Evolutionary conservation across 1,284 basidiomycete species (phyloP), one percentile per base, ranked within the genome.

Genomic region (Fomitopsis palustris): DNA sequence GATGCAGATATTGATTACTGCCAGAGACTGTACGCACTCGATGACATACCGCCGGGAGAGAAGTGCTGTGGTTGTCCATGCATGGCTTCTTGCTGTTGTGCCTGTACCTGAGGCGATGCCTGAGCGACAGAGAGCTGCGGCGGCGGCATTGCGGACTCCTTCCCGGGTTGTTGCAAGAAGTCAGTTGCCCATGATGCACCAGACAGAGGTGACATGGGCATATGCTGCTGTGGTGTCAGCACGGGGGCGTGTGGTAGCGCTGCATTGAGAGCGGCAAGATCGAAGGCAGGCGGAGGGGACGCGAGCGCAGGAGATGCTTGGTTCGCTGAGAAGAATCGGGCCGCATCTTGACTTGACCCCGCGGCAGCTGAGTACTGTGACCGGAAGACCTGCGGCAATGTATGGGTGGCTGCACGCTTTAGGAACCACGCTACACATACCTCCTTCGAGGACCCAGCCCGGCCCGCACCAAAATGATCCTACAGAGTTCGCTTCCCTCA

Each of bases 381-480:
- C 55, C 86, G 84, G 71, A 92, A 92, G 10, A 72, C 69, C 86
- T 90, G 64, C 14, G 55, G 60, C 61, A 62, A 53, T 41, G 16
- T 62, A 54, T 62, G 62, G 52, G 56, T 58, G 3, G 25, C 25
- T 29, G 25, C 16, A 37, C 52, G 31, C 41, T 4, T 23, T 4
- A 10, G 1, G 25, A 54, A 54, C 29, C 25, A 29, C 21, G 27
- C 33, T 49, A 43, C 21, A 64, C 77, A 57, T 66, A 88, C 86
- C 74, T 85, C 81, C 70, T 78, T 75, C 17, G 86, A 87, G 37
- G 83, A 76, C 0, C 83, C 82, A 45, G 83, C 80, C 55, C 81
- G 77, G 29, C 78, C 76, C 53, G 78, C 70, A 55, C 80, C 79
- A 70, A 89, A 86, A 61, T 85, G 79, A 69, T 91, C 88, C 88